Conservation (phyloP, 805 yeast species). For the Myxozyma melibiosi region DNA sequence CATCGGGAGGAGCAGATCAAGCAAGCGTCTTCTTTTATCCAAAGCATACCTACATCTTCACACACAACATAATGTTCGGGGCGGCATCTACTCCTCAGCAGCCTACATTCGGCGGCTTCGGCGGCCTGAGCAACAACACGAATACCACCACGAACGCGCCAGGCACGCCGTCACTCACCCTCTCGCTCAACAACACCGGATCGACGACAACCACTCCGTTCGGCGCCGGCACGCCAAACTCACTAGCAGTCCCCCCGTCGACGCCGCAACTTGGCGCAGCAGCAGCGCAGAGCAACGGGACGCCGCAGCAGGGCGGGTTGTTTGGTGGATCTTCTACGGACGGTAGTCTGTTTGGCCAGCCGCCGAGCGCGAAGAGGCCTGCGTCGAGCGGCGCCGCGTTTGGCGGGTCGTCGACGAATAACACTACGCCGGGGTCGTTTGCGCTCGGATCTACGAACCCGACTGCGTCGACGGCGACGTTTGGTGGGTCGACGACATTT, state of each 20-base stretch:
- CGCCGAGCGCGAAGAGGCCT: slow-evolving; percentile 4
- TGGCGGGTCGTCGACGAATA: no score
- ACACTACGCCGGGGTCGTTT: background rate
- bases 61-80: no score
- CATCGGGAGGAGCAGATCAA: no score
- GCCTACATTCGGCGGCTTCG: no score
- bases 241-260: background rate
- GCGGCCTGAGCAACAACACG: background rate
- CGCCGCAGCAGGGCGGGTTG: background rate
- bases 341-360: background rate
- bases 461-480: no score
- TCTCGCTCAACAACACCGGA: background rate
- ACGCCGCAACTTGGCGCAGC: slow-evolving; percentile 4
- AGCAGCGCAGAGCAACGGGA: background rate
- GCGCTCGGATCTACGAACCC: slow-evolving; percentile 1
- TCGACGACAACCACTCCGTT: background rate
- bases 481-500: no score
- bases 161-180: background rate
- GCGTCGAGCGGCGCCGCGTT: background rate
- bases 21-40: no score
- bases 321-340: background rate
- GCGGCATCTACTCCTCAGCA: no score
- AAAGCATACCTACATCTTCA: no score
- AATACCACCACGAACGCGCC: background rate
- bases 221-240: no score